Percentiles rank a stretch among this genome's conserved stretches.
These are phyloP conservation scores for Suhomyces faveliae DNA, from an alignment of 805 yeast species.

Conservation along the genomic window DNA sequence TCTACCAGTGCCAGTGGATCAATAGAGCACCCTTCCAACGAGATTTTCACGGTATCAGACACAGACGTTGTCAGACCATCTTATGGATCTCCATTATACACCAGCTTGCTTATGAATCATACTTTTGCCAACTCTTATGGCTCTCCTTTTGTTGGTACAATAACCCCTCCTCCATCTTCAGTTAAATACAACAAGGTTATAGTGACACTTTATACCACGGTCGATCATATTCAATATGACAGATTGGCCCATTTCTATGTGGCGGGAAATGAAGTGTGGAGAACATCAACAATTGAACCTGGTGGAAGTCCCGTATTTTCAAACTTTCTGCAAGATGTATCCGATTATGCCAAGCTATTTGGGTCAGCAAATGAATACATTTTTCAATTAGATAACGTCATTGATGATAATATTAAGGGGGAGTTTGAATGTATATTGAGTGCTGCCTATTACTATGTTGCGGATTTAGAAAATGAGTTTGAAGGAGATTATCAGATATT, in stretches of 20 bases:
- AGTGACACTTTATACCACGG: constrained; percentile 50
- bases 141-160: constrained; percentile 42
- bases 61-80: constrained; percentile 14
- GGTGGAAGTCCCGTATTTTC: constrained; percentile 44
- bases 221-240: constrained; percentile 62
- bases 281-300: constrained; percentile 78
- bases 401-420: constrained; percentile 57
- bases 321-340: constrained; percentile 58
- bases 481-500: constrained; percentile 18
- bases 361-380: constrained; percentile 39
- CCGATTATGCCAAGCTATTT: constrained; percentile 55
- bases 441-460: constrained; percentile 47
- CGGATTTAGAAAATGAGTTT: constrained; percentile 3
- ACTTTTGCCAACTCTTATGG: constrained; percentile 65
- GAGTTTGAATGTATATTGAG: constrained; percentile 52
- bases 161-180: constrained; percentile 39
- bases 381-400: constrained; percentile 65
- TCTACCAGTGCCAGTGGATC: not conserved
- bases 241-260: constrained; percentile 63
- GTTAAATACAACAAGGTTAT: constrained; percentile 51
- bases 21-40: constrained; percentile 4
- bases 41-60: constrained; percentile 18
- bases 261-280: constrained; percentile 69
- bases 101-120: constrained; percentile 41
- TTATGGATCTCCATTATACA: constrained; percentile 37